Percentiles rank a stretch among this genome's conserved stretches.
Evolutionary conservation across 352 stramenopile species (phyloP).

Genomic region (Phytophthora cactorum): DNA sequence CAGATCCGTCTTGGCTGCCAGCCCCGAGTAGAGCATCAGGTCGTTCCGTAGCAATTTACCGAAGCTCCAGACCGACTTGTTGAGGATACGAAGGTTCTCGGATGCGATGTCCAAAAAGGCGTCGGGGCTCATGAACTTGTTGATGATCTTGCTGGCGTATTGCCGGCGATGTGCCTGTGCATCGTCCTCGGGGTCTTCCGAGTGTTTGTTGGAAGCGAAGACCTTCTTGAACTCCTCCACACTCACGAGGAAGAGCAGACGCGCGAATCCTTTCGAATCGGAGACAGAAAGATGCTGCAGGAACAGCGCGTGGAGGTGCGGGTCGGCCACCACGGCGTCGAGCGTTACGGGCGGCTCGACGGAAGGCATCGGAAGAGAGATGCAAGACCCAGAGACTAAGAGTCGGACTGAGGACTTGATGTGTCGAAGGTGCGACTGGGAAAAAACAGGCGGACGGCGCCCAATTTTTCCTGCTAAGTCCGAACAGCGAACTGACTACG

Average conservation of each 20-base stretch:
- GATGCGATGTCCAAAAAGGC: slow-evolving; percentile 83
- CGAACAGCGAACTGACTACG: slow-evolving; percentile 10
- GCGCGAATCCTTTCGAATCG: slow-evolving; percentile 78
- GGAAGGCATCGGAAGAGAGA: not conserved
- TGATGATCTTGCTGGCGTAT: slow-evolving; percentile 89
- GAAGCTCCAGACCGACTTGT: slow-evolving; percentile 85
- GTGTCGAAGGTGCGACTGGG: slow-evolving; percentile 16
- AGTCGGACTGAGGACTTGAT: slow-evolving; percentile 33
- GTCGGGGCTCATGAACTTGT: slow-evolving; percentile 87
- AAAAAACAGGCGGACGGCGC: slow-evolving; percentile 22
- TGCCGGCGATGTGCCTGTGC: slow-evolving; percentile 48
- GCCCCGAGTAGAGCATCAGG: slow-evolving; percentile 73
- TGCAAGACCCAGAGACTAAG: slow-evolving; percentile 10
- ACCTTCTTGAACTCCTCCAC: slow-evolving; percentile 91
- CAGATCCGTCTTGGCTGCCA: slow-evolving; percentile 78
- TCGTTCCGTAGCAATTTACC: slow-evolving; percentile 77
- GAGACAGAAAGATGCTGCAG: slow-evolving; percentile 74
- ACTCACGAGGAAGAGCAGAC: slow-evolving; percentile 86
- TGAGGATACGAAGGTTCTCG: slow-evolving; percentile 77
- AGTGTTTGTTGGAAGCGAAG: slow-evolving; percentile 29
- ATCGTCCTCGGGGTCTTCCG: slow-evolving; percentile 26
- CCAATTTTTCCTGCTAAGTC: slow-evolving; percentile 6
- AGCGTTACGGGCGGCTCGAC: slow-evolving; percentile 48
- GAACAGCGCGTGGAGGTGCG: slow-evolving; percentile 82
- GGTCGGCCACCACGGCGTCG: slow-evolving; percentile 74